phyloP scores from a whole-genome alignment of 2,329 filamentous ascomycete genomes.

The Colletotrichum musae region DNA sequence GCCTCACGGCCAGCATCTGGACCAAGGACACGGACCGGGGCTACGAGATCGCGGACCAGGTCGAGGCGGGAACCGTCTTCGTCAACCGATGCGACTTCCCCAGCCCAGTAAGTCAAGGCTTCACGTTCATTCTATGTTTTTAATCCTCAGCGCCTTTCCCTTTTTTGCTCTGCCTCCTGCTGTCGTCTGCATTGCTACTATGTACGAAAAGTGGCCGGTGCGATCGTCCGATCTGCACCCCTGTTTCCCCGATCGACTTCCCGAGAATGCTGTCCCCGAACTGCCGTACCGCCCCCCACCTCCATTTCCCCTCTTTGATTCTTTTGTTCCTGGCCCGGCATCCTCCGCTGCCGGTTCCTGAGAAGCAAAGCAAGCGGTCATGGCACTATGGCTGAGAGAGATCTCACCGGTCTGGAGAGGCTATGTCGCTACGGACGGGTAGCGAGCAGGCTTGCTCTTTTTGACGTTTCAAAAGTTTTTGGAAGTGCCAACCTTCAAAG shows the following conservation, averaged over 20 bases:
- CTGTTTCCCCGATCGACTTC: conserved; percentile 2
- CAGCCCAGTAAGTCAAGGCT: conserved; percentile 79
- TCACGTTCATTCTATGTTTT: not conserved
- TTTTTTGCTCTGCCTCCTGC: too few relatives aligned
- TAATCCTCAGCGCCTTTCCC: too few relatives aligned
- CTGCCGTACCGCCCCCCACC: not conserved
- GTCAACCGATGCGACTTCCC: conserved; percentile 96
- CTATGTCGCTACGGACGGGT: not conserved
- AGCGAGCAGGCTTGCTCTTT: conserved; percentile 3
- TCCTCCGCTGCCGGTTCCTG: conserved; percentile 9
- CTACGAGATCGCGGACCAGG: conserved; percentile 81
- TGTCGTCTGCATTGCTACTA: too few relatives aligned
- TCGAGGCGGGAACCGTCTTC: conserved; percentile 96
- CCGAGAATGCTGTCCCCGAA: conserved; percentile 17
- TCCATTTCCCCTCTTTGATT: not conserved
- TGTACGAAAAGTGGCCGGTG: too few relatives aligned
- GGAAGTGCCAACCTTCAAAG: not conserved
- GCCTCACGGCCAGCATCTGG: conserved; percentile 97
- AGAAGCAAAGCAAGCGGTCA: not conserved
- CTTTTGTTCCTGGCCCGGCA: not conserved
- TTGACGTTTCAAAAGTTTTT: not conserved
- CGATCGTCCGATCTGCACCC: conserved; percentile 14
- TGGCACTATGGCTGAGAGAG: not conserved
- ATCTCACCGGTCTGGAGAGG: not conserved
- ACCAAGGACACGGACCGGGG: conserved; percentile 86